Conservation (phyloP, 306 rosid species). For the Cucumis cinereus region DNA sequence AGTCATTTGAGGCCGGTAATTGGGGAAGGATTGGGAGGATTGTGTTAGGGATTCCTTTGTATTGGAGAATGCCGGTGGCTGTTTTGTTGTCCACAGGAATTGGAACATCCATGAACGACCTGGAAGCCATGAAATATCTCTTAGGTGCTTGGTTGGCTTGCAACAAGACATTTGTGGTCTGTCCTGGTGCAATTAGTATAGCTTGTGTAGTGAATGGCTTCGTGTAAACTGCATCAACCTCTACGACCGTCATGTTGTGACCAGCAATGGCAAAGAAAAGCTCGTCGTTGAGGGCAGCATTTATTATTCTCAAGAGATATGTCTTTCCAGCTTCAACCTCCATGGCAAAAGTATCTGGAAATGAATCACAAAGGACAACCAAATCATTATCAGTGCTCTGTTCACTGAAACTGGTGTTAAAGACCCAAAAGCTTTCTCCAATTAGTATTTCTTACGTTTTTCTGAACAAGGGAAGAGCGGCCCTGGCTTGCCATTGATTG, state of each 20-base stretch:
- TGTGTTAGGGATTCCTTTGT: slow-evolving; percentile 49
- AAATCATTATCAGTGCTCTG: not conserved
- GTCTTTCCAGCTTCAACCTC: slow-evolving; percentile 68
- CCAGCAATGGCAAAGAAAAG: slow-evolving; percentile 66
- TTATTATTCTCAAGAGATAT: slow-evolving; percentile 59
- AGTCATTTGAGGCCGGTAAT: slow-evolving; percentile 50
- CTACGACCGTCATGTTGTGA: slow-evolving; percentile 73
- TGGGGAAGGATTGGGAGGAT: slow-evolving; percentile 57
- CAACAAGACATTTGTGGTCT: slow-evolving; percentile 73
- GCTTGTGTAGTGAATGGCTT: slow-evolving; percentile 66
- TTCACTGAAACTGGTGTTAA: not conserved
- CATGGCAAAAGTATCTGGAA: slow-evolving; percentile 58
- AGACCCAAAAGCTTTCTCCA: slow-evolving; percentile 1
- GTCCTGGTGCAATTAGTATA: slow-evolving; percentile 69
- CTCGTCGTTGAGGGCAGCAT: slow-evolving; percentile 57
- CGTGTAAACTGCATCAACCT: slow-evolving; percentile 83
- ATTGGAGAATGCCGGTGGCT: slow-evolving; percentile 73
- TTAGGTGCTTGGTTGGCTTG: slow-evolving; percentile 44
- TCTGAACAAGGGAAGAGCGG: slow-evolving; percentile 82
- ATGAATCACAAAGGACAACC: not conserved
- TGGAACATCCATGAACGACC: slow-evolving; percentile 64
- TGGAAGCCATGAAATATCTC: slow-evolving; percentile 61
- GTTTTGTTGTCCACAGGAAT: slow-evolving; percentile 55
- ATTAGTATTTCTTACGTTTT: slow-evolving; percentile 40
- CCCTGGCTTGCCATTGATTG: slow-evolving; percentile 90